Evolutionary conservation across 2,329 filamentous ascomycete species (phyloP).

Genomic region (Pyrenophora tritici-repentis): DNA sequence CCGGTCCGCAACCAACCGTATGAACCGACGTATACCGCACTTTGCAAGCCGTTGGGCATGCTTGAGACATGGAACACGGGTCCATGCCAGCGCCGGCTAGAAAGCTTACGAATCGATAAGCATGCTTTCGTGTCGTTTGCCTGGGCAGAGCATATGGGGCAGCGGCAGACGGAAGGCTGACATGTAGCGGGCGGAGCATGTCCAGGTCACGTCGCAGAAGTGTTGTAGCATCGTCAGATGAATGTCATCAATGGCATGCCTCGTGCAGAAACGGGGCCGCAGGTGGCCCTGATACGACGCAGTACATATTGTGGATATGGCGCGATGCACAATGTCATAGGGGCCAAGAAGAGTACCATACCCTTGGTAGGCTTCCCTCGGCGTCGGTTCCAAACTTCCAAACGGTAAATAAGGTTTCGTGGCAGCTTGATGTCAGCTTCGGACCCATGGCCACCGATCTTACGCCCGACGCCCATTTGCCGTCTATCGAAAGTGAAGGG

Average conservation of each 20-base stretch:
- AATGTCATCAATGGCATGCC: not conserved
- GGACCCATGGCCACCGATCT: slow-evolving; percentile 37
- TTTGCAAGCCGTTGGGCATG: not conserved
- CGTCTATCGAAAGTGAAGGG: slow-evolving; percentile 21
- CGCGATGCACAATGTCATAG: slow-evolving; percentile 4
- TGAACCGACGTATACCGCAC: slow-evolving; percentile 12
- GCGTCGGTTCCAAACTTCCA: not conserved
- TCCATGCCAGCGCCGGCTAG: slow-evolving; percentile 22
- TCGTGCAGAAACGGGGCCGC: not conserved
- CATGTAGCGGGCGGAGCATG: slow-evolving; percentile 19
- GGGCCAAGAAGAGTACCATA: slow-evolving; percentile 7
- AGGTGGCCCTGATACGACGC: not conserved
- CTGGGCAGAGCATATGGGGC: slow-evolving; percentile 9
- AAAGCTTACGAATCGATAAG: slow-evolving; percentile 43
- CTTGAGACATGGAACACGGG: slow-evolving; percentile 35
- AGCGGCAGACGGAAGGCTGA: slow-evolving; percentile 21
- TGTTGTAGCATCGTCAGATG: slow-evolving; percentile 5
- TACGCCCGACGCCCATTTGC: slow-evolving; percentile 35
- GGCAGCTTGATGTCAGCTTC: slow-evolving; percentile 37
- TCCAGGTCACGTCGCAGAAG: slow-evolving; percentile 11
- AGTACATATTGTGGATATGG: not conserved
- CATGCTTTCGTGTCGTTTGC: slow-evolving; percentile 17
- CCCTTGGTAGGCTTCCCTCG: slow-evolving; percentile 3
- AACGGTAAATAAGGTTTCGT: slow-evolving; percentile 25
- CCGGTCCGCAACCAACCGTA: slow-evolving; percentile 17